Evolutionary conservation across 352 stramenopile species (phyloP), one percentile per base, ranked within the genome.

Genomic region (Phytophthora multivora): DNA sequence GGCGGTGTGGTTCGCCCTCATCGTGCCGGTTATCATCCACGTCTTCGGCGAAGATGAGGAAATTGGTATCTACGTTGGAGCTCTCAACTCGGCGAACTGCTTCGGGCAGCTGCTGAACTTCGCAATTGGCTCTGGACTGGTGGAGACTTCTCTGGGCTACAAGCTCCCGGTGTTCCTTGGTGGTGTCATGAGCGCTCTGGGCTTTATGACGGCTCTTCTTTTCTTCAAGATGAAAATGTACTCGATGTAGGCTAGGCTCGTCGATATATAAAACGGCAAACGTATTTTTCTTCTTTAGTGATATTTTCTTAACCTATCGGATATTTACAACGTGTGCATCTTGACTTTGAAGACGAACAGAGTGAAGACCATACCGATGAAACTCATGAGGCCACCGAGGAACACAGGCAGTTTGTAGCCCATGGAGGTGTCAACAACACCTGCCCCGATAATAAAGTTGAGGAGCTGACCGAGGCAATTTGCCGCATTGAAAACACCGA

Each of bases 81-180:
- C 79, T 6, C 60, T 91, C 51, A 91, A 90, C 66, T 89, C 79
- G n/a, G 77, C 82, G 7, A 84, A 84, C 39, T 88, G 77, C 63
- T 69, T 86, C 5, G 83, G 83, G 5, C 80, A 90, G 28, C 23
- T 91, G 12, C 60, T 90, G 35, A 91, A 91, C 70, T 91, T 86
- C 43, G 63, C 71, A 0, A 63, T 85, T 23, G 76, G 76, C 2
- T 73, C 79, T 0, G 73, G 59, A 7, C 46, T 91, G 4, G 80
- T 88, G 5, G 73, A 83, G 15, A 88, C 82, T 2, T 76, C 76
- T 25, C 48, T 89, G 28, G 80, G 79, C 19, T 89, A 88, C 74
- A 73, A 71, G 16, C 64, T 89, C 1, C 82, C 80, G 0, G 73
- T 91, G 5, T 74, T 91, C 40, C 62, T 91, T n/a, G 82, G 79